These are phyloP conservation scores for Coemansia biformis DNA, from an alignment of 192 early-diverging fungal species.

Conservation along the genomic window DNA sequence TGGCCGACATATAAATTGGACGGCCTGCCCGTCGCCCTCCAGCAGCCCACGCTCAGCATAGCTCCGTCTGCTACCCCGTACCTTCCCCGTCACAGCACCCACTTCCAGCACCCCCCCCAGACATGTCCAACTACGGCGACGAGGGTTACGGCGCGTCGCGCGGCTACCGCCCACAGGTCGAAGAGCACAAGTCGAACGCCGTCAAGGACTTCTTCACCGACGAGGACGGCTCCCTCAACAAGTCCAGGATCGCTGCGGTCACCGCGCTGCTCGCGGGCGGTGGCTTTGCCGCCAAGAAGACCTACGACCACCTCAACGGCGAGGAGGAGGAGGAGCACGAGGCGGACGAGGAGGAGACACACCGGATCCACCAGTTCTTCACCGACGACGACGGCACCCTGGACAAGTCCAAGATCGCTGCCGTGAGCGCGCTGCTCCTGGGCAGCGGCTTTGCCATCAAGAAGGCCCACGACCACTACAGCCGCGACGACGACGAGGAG, in stretches of 20 bases:
- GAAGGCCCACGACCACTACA: slow-evolving; percentile 11
- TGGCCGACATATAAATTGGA: no score
- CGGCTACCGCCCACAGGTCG: neutral
- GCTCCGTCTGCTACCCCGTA: no score
- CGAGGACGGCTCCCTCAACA: slow-evolving; percentile 12
- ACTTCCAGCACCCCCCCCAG: no score
- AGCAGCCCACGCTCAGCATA: no score
- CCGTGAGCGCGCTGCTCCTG: slow-evolving; percentile 2
- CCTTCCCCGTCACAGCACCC: no score
- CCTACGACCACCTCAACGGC: slow-evolving; percentile 5
- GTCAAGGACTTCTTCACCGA: slow-evolving; percentile 17
- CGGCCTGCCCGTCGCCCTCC: no score
- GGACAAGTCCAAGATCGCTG: slow-evolving; percentile 5
- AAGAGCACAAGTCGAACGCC: slow-evolving; percentile 3
- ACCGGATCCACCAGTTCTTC: slow-evolving; percentile 15
- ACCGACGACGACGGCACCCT: slow-evolving; percentile 16
- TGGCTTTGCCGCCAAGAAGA: slow-evolving; percentile 15
- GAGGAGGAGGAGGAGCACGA: slow-evolving; percentile 3
- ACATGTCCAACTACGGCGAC: neutral
- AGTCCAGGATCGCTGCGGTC: slow-evolving; percentile 1
- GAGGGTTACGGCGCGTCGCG: neutral
- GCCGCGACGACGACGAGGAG: slow-evolving; percentile 6
- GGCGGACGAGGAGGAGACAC: slow-evolving; percentile 4
- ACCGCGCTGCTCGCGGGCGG: slow-evolving; percentile 4
- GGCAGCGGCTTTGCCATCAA: slow-evolving; percentile 13